Conservation (phyloP, 441 rosid genomes). For the Pelargonium exstipulatum region DNA sequence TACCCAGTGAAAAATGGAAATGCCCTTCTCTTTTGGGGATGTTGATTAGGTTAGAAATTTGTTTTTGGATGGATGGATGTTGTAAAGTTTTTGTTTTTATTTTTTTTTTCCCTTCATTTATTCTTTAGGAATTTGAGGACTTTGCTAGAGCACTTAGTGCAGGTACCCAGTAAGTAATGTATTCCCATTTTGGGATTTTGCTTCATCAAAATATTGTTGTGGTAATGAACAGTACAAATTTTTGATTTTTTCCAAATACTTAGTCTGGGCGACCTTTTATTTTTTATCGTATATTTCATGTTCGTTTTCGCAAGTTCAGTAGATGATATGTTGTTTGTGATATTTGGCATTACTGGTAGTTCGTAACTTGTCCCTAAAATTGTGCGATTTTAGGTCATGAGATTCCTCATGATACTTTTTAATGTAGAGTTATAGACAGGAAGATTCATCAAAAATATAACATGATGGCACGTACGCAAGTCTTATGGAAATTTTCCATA, state of each 20-base stretch:
- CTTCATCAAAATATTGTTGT: not conserved
- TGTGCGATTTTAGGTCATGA: not conserved
- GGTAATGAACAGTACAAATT: too few relatives aligned
- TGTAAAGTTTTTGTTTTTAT: not conserved
- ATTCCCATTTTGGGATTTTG: not conserved
- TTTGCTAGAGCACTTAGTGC: not conserved
- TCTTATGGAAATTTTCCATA: too few relatives aligned
- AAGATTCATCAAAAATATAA: too few relatives aligned
- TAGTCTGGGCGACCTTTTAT: not conserved
- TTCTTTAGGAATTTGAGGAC: not conserved
- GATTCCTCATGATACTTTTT: not conserved
- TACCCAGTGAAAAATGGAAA: not conserved
- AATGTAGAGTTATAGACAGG: too few relatives aligned
- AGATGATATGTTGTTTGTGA: not conserved
- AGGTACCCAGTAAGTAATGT: not conserved
- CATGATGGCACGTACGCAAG: too few relatives aligned
- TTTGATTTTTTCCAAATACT: not conserved
- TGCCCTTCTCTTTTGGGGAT: not conserved
- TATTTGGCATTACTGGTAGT: not conserved
- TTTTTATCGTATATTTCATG: not conserved
- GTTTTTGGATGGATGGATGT: not conserved
- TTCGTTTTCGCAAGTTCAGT: not conserved
- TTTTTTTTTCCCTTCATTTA: not conserved
- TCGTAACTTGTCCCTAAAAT: not conserved
- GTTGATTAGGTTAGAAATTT: not conserved